Evolutionary conservation across 345 rosid genomes (phyloP).

Genomic region (Hypericum perforatum): DNA sequence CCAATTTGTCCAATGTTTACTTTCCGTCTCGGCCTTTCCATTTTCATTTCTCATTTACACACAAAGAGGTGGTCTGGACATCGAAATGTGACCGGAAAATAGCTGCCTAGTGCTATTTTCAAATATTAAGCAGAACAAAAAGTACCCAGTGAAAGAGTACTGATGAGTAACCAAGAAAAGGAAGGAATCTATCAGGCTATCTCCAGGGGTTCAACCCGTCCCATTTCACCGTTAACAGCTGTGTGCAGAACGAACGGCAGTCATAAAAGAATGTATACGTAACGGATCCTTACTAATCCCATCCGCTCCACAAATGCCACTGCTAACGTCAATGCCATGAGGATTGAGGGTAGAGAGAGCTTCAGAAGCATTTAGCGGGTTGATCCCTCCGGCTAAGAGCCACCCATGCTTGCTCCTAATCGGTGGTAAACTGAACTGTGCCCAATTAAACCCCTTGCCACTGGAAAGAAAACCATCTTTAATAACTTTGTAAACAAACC

Average conservation of each 20-base stretch:
- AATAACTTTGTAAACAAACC: neutral
- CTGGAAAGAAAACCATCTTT: conserved; percentile 26
- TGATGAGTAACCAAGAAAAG: too few relatives aligned
- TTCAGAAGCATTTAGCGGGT: conserved; percentile 48
- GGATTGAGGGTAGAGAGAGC: conserved; percentile 57
- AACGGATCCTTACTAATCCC: conserved; percentile 57
- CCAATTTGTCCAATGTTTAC: too few relatives aligned
- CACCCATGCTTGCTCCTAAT: conserved; percentile 67
- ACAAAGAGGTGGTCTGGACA: too few relatives aligned
- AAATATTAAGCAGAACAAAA: too few relatives aligned
- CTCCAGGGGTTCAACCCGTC: too few relatives aligned
- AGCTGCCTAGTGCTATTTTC: too few relatives aligned
- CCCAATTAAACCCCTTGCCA: conserved; percentile 77
- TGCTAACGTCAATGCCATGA: conserved; percentile 74
- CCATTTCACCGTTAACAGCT: too few relatives aligned
- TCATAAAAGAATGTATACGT: conserved; percentile 50
- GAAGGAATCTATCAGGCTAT: too few relatives aligned
- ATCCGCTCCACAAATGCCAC: conserved; percentile 65
- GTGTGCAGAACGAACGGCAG: conserved; percentile 35
- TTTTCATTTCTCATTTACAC: too few relatives aligned
- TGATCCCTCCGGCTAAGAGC: conserved; percentile 86
- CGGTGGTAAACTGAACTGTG: conserved; percentile 52
- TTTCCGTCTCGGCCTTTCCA: too few relatives aligned
- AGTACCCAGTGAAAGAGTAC: too few relatives aligned
- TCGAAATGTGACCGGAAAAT: too few relatives aligned